A percentile compares a stretch with the other conserved stretches of the same genome.
Conservation (phyloP, 768 basidiomycete genomes). For the Mycena rosella region DNA sequence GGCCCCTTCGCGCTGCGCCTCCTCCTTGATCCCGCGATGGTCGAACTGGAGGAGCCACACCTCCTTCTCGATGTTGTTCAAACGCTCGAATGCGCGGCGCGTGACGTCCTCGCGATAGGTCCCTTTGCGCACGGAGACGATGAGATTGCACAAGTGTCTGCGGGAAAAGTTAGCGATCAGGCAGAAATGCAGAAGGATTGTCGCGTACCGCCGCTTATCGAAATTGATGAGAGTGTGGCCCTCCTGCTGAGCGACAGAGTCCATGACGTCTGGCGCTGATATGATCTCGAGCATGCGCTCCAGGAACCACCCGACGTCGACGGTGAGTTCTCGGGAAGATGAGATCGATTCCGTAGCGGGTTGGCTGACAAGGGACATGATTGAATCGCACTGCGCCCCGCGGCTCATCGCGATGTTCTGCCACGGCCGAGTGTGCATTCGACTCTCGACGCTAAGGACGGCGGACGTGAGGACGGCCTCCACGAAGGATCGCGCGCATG, state of each 20-base stretch:
- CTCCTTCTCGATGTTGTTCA: slow-evolving; percentile 83
- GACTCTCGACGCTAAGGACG: slow-evolving; percentile 81
- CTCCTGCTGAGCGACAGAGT: slow-evolving; percentile 61
- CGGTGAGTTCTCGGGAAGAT: slow-evolving; percentile 67
- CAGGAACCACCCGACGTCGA: slow-evolving; percentile 87
- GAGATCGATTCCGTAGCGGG: slow-evolving; percentile 59
- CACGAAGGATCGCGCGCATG: slow-evolving; percentile 83
- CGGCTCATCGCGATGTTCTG: slow-evolving; percentile 75
- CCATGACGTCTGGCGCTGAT: slow-evolving; percentile 77
- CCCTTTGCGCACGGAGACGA: slow-evolving; percentile 59
- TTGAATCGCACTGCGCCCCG: slow-evolving; percentile 71
- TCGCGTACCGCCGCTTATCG: slow-evolving; percentile 80
- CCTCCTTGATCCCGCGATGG: slow-evolving; percentile 79
- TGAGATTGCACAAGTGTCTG: slow-evolving; percentile 77
- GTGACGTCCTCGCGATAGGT: slow-evolving; percentile 68
- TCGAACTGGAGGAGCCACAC: slow-evolving; percentile 74
- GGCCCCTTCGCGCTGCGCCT: slow-evolving; percentile 74
- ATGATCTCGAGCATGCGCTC: slow-evolving; percentile 87
- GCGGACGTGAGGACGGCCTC: slow-evolving; percentile 84
- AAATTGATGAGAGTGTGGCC: slow-evolving; percentile 78
- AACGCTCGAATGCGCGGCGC: slow-evolving; percentile 77
- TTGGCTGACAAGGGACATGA: slow-evolving; percentile 67
- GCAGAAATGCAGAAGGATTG: neutral
- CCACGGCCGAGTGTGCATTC: slow-evolving; percentile 86
- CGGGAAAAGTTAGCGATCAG: slow-evolving; percentile 6